Evolutionary conservation across 306 rosid species (phyloP).

Genomic region (Fragaria vesca): DNA sequence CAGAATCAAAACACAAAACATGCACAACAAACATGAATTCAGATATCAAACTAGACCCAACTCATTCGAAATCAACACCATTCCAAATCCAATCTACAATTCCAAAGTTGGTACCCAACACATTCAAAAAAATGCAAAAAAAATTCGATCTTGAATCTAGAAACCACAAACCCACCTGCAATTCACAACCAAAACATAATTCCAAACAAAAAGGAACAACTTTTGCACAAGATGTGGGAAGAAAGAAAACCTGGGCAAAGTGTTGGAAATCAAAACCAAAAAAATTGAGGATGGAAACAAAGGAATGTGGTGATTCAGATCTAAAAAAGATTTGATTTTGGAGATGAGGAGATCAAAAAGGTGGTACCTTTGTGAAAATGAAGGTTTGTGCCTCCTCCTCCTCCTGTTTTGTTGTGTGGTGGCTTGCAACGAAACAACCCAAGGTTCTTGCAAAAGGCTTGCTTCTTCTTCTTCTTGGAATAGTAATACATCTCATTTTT

Average conservation of each 20-base stretch:
- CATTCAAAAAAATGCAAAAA: background rate
- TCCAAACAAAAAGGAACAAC: background rate
- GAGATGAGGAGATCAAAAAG: background rate
- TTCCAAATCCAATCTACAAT: conserved; percentile 5
- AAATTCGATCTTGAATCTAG: conserved; percentile 22
- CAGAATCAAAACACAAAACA: background rate
- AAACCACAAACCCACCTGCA: conserved; percentile 16
- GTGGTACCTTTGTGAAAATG: background rate
- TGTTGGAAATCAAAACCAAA: background rate
- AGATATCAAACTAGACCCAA: conserved; percentile 1
- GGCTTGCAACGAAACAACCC: background rate
- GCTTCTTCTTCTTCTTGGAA: background rate
- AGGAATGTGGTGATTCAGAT: conserved; percentile 6
- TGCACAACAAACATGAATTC: background rate
- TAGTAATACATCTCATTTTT: background rate
- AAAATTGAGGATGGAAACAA: background rate
- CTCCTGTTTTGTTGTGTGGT: background rate
- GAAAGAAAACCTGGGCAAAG: background rate
- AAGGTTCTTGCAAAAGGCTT: background rate
- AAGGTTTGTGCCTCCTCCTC: conserved; percentile 22
- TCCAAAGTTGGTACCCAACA: background rate
- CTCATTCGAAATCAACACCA: background rate
- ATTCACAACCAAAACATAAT: background rate
- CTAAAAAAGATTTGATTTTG: background rate
- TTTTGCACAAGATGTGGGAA: background rate